These are phyloP conservation scores for Neoboletus brunneissimus DNA, from an alignment of 768 basidiomycete genomes.

Conservation along the genomic window DNA sequence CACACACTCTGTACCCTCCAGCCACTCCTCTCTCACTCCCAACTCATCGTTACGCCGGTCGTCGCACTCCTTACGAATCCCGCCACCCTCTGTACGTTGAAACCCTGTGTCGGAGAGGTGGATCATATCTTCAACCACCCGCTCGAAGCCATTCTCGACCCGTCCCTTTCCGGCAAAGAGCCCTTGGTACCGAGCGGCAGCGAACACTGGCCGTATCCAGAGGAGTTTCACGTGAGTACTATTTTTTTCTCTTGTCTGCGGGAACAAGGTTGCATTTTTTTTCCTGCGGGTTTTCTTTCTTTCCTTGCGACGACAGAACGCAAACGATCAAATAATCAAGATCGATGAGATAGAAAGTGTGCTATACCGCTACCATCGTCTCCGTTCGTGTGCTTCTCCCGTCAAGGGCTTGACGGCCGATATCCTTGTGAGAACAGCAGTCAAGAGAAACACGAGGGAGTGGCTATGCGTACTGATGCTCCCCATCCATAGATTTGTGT, in stretches of 20 bases:
- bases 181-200: slow-evolving; percentile 54
- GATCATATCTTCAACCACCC: slow-evolving; percentile 79
- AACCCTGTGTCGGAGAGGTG: slow-evolving; percentile 66
- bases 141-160: slow-evolving; percentile 69
- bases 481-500: slow-evolving; percentile 31
- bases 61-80: slow-evolving; percentile 64
- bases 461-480: background rate
- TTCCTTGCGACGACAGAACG: slow-evolving; percentile 41
- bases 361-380: slow-evolving; percentile 79
- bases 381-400: slow-evolving; percentile 73
- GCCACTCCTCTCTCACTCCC: slow-evolving; percentile 66
- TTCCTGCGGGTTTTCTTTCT: too few species aligned
- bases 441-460: background rate
- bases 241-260: background rate
- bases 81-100: slow-evolving; percentile 47
- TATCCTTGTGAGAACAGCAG: slow-evolving; percentile 57
- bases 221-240: slow-evolving; percentile 62
- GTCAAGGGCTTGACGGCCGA: slow-evolving; percentile 84
- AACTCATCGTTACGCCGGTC: slow-evolving; percentile 75
- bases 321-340: slow-evolving; percentile 43
- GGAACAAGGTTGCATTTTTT: background rate
- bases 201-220: slow-evolving; percentile 79
- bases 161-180: slow-evolving; percentile 41
- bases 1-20: slow-evolving; percentile 59
- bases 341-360: slow-evolving; percentile 48